Percentiles rank a stretch among this genome's conserved stretches.
phyloP scores from a whole-genome alignment of 192 early-diverging fungal genomes.

The Coemansia sp. region DNA sequence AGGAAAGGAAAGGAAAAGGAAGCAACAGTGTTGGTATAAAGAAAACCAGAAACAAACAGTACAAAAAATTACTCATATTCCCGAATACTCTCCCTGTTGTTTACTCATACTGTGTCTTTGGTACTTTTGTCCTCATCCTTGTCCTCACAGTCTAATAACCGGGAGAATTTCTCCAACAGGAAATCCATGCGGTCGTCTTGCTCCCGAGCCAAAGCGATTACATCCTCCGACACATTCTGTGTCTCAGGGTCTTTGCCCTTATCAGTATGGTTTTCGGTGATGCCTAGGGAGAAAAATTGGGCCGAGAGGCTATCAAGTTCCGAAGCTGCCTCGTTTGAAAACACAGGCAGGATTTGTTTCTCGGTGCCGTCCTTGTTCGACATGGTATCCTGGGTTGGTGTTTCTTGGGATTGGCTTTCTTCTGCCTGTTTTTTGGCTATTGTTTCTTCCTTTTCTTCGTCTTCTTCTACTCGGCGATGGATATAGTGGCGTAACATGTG shows the following conservation, averaged over 20 bases:
- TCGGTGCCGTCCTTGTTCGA: no score
- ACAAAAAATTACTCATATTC: background rate
- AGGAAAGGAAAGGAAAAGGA: background rate
- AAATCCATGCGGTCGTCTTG: conserved; percentile 27
- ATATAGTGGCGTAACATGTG: conserved; percentile 18
- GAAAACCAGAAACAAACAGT: background rate
- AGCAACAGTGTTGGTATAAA: no score
- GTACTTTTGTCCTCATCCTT: no score
- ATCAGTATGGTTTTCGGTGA: background rate
- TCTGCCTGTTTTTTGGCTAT: background rate
- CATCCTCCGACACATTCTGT: background rate
- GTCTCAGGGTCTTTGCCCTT: conserved; percentile 22
- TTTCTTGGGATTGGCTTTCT: background rate
- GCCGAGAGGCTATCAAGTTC: conserved; percentile 37
- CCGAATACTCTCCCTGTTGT: background rate
- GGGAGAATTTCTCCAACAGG: conserved; percentile 19
- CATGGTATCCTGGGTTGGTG: background rate
- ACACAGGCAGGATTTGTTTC: background rate
- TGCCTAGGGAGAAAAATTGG: conserved; percentile 27
- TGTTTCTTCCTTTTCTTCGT: background rate
- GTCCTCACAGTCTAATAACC: conserved; percentile 23
- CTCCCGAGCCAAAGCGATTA: background rate
- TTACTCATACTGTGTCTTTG: no score
- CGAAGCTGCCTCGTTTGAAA: background rate
- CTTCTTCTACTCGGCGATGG: conserved; percentile 1